Conservation (phyloP, 441 rosid genomes). For the Adansonia madagascariensis region DNA sequence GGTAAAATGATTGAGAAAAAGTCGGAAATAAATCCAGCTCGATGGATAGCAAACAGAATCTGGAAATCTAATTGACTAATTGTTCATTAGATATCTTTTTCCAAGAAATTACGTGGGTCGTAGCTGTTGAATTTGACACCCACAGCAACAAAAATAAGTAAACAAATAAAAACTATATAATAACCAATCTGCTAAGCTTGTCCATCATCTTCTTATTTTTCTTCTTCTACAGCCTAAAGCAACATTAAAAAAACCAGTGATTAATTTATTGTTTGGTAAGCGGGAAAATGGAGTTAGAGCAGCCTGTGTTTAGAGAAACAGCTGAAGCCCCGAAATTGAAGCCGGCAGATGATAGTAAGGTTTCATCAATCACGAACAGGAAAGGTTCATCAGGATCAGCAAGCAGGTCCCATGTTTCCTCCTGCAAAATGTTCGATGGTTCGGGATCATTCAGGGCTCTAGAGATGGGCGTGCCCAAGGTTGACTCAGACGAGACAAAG, state of each 20-base stretch:
- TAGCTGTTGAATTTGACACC: not conserved
- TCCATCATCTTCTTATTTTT: not conserved
- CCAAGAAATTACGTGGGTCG: no score
- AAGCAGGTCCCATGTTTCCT: not conserved
- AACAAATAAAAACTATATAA: not conserved
- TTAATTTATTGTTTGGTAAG: no score
- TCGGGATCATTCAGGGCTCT: slow-evolving; percentile 38
- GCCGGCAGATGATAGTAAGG: not conserved
- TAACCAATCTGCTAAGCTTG: not conserved
- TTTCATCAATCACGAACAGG: not conserved
- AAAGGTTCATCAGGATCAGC: not conserved
- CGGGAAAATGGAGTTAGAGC: slow-evolving; percentile 23
- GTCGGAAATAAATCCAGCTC: no score
- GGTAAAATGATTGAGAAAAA: not conserved
- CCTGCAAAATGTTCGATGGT: slow-evolving; percentile 26
- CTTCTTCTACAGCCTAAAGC: not conserved
- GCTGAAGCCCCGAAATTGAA: not conserved
- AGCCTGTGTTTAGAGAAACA: slow-evolving; percentile 21
- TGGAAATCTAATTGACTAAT: no score
- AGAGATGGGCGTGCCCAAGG: slow-evolving; percentile 36
- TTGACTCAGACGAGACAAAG: slow-evolving; percentile 29
- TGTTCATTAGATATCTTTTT: no score
- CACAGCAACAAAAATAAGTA: no score
- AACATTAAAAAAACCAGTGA: not conserved
- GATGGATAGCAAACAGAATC: no score